Evolutionary conservation across 2,329 filamentous ascomycete genomes (phyloP).

Genomic region (Clathrospora elynae): DNA sequence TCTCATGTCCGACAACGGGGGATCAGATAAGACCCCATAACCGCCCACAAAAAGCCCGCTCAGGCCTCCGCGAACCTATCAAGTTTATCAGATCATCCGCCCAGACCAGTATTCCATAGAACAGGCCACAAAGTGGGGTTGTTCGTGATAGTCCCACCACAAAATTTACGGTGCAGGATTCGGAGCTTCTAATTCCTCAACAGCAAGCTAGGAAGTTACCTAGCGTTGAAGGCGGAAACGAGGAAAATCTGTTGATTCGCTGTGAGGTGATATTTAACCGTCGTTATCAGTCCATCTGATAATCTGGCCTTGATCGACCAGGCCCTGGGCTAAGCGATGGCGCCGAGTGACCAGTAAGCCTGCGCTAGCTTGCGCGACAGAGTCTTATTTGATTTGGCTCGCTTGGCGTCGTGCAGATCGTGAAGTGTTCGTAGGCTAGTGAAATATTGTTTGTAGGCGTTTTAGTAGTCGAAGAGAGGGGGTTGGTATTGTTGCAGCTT

Average conservation of each 20-base stretch:
- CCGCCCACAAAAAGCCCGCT: constrained; percentile 3
- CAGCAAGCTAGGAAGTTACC: constrained; percentile 2
- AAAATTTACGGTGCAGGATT: constrained; percentile 10
- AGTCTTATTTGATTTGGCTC: constrained; percentile 31
- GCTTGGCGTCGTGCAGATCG: constrained; percentile 24
- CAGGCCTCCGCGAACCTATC: constrained; percentile 7
- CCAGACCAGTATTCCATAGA: constrained; percentile 8
- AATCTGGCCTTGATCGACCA: constrained; percentile 31
- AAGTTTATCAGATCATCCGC: constrained; percentile 34
- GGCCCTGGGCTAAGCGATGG: constrained; percentile 22
- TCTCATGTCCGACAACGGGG: constrained; percentile 16
- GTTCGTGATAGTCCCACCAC: no score
- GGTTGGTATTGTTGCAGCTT: no score
- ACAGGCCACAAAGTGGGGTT: constrained; percentile 14
- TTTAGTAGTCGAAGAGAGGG: no score
- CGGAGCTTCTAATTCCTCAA: constrained; percentile 5
- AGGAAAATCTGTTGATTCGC: constrained; percentile 17
- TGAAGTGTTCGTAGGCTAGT: constrained; percentile 3
- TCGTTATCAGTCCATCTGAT: constrained; percentile 39
- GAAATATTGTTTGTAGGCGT: no score
- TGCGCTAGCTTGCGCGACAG: constrained; percentile 18
- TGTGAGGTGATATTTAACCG: constrained; percentile 14
- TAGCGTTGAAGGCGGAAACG: constrained; percentile 6
- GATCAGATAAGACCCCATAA: constrained; percentile 32
- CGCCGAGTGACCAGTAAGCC: constrained; percentile 17